phyloP scores from a whole-genome alignment of 2,329 filamentous ascomycete genomes.

The Chaetothyriales sp. region DNA sequence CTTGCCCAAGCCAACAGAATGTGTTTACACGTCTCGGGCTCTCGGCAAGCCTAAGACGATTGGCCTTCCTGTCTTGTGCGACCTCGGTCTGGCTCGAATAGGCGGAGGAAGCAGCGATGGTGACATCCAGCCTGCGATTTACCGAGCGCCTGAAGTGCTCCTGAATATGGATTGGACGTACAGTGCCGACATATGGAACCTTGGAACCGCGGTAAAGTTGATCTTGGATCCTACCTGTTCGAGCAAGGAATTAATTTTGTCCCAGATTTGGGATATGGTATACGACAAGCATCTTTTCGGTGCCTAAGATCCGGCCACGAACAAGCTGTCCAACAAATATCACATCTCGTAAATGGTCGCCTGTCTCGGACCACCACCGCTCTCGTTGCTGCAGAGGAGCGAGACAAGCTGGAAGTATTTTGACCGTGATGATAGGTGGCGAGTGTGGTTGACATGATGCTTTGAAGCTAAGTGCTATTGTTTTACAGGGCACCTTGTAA shows the following conservation, averaged over 20 bases:
- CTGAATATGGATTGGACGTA: constrained; percentile 21
- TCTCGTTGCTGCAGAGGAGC: constrained; percentile 1
- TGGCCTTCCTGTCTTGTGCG: constrained; percentile 18
- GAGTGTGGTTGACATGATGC: too few relatives aligned
- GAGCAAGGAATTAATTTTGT: too few relatives aligned
- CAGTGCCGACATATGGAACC: constrained; percentile 22
- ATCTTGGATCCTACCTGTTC: not conserved
- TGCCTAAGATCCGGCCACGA: constrained; percentile 1
- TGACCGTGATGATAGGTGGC: too few relatives aligned
- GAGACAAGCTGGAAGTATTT: not conserved
- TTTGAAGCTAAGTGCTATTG: too few relatives aligned
- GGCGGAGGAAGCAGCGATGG: constrained; percentile 13
- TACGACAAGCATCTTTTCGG: constrained; percentile 1
- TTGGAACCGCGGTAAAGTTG: constrained; percentile 19
- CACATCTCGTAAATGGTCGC: constrained; percentile 2
- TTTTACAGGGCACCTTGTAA: too few relatives aligned
- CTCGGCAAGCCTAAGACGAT: constrained; percentile 11
- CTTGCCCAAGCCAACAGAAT: constrained; percentile 17
- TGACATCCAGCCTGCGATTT: constrained; percentile 20
- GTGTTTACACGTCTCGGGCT: constrained; percentile 19
- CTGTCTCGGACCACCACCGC: not conserved
- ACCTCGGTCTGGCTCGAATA: constrained; percentile 19
- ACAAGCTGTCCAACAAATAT: constrained; percentile 3
- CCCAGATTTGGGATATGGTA: not conserved
- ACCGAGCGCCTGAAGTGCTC: constrained; percentile 22